Evolutionary conservation across 768 basidiomycete species (phyloP), one percentile per base, ranked within the genome.

Genomic region (Strobilomyces confusus): DNA sequence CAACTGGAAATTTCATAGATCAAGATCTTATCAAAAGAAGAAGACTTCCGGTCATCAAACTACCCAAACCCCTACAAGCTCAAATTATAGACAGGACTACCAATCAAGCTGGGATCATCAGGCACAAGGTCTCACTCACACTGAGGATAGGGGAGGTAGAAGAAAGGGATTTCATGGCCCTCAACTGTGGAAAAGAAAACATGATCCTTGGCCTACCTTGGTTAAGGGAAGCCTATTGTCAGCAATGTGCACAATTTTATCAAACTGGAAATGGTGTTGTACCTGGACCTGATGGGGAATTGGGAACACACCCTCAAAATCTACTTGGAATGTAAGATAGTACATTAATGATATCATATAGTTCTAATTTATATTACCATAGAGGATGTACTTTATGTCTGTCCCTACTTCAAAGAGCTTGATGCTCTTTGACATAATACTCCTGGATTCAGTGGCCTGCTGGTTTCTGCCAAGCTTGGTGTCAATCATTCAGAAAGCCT

Each of bases 351-450:
- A 9, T n/a, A 26, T 9, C 13, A 15, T 22, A 22, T n/a, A n/a
- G n/a, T n/a, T n/a, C 32, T 33, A 29, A 47, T n/a, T 22, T 9
- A 9, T 12, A 15, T 17, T 22, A 33, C 23, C 34, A 4, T 26
- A 59, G 50, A 44, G 4, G 47, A 59, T 9, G 32, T 59, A 1
- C 36, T 49, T 5, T 3, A 5, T 9, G 4, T 42, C 1, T 59
- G 54, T 15, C 58, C 46, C 2, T 59, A 57, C 11, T 59, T 48
- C 2, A 9, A 52, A 14, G 49, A 51, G 1, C 55, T 59, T 7
- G 7, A 59, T 9, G 5, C 40, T 0, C 51, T 59, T 42, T 59
- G 55, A 49, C 22, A 36, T 25, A 49, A 43, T 1, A 55, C 55
- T 12, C 49, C 47, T 0, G 55, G 43, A 8, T 55, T 55, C 11